A percentile compares a stretch with the other conserved stretches of the same genome.
Evolutionary conservation across 1,284 basidiomycete genomes (phyloP).

Genomic region (Cutaneotrichosporon cutaneum): DNA sequence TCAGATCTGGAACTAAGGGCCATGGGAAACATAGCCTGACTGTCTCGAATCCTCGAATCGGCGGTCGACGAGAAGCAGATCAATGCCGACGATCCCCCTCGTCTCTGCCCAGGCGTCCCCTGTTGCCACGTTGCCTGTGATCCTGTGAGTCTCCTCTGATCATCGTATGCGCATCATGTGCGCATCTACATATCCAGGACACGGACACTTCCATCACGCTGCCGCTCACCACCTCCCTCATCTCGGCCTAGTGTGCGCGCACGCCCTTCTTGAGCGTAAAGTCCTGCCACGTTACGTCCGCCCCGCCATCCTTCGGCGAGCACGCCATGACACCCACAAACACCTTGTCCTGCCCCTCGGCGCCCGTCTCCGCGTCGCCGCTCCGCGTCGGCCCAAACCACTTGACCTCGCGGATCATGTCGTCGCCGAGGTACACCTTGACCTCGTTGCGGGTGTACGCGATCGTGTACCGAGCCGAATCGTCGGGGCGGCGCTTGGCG

Average conservation of each 20-base stretch:
- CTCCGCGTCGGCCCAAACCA: conserved; percentile 25
- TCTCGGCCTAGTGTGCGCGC: background rate
- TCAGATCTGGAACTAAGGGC: too few species aligned
- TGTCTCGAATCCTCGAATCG: too few species aligned
- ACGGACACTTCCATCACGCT: background rate
- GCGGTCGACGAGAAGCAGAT: too few species aligned
- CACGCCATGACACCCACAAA: conserved; percentile 41
- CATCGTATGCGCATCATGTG: too few species aligned
- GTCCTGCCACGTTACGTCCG: conserved; percentile 23
- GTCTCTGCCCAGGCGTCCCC: too few species aligned
- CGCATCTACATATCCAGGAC: too few species aligned
- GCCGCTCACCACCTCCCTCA: background rate
- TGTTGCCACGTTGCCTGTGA: too few species aligned
- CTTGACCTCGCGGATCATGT: conserved; percentile 39
- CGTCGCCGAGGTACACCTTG: conserved; percentile 32
- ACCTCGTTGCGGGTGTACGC: conserved; percentile 16
- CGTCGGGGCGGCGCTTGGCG: conserved; percentile 8
- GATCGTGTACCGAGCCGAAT: conserved; percentile 28
- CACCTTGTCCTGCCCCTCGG: conserved; percentile 17
- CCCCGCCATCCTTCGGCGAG: conserved; percentile 30
- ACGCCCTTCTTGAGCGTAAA: conserved; percentile 29
- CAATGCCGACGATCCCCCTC: too few species aligned
- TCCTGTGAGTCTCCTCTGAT: too few species aligned
- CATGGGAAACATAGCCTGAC: too few species aligned
- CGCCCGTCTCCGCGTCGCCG: conserved; percentile 7